phyloP scores from a whole-genome alignment of 148 eudicot genomes.

The Vaccinium macrocarpon region DNA sequence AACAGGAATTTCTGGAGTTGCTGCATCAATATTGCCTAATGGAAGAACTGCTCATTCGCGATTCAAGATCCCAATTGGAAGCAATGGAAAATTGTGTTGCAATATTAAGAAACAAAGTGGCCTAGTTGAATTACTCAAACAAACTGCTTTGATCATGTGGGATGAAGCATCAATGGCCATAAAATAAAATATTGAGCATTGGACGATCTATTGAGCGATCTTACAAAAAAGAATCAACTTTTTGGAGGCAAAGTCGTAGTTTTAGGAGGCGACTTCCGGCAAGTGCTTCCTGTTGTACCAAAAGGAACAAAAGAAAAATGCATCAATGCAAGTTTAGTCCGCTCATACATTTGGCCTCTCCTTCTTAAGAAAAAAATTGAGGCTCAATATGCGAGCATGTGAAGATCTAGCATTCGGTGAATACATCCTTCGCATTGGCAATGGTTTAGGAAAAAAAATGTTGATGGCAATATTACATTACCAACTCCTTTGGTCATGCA shows the following conservation, averaged over 20 bases:
- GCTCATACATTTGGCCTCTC: not conserved
- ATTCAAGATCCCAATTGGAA: not conserved
- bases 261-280: not conserved
- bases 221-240: too few relatives aligned
- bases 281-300: not conserved
- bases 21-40: not conserved
- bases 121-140: not conserved
- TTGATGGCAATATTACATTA: not conserved
- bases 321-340: not conserved
- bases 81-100: not conserved
- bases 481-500: not conserved
- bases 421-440: not conserved
- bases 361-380: fast-evolving
- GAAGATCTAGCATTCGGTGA: not conserved
- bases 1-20: not conserved
- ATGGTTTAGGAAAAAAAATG: not conserved
- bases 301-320: not conserved
- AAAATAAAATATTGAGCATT: too few relatives aligned
- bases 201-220: too few relatives aligned
- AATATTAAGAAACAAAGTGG: not conserved
- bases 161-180: too few relatives aligned
- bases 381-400: not conserved
- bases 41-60: not conserved
- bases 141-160: too few relatives aligned
- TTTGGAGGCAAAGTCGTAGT: not conserved